Conservation (phyloP, 768 basidiomycete genomes). For the Auriscalpium vulgare region DNA sequence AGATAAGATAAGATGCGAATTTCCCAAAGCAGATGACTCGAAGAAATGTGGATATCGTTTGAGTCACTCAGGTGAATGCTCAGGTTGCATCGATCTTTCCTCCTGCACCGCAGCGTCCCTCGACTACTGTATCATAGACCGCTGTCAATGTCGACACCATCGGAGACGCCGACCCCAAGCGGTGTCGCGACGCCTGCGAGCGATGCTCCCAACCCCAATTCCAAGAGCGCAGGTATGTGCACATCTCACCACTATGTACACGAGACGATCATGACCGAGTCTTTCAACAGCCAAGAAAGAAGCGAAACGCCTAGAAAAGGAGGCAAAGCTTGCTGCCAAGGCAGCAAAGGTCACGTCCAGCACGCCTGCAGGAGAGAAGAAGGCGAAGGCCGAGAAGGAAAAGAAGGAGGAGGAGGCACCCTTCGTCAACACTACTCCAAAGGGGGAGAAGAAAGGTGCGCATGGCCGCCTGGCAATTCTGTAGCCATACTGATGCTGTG, state of each 20-base stretch:
- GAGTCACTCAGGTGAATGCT: conserved; percentile 7
- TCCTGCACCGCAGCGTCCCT: conserved; percentile 1
- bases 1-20: not conserved
- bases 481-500: not conserved
- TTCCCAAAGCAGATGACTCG: not conserved
- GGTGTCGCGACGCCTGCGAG: conserved; percentile 1
- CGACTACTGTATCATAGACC: conserved; percentile 2
- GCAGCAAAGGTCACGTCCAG: conserved; percentile 38
- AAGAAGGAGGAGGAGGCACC: conserved; percentile 59
- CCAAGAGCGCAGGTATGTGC: conserved; percentile 35
- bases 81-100: conserved; percentile 21
- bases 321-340: conserved; percentile 71
- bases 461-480: not conserved
- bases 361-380: conserved; percentile 49
- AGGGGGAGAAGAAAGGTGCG: conserved; percentile 90
- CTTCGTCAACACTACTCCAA: conserved; percentile 87
- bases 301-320: conserved; percentile 73
- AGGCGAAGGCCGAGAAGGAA: conserved; percentile 66
- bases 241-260: not conserved
- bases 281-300: conserved; percentile 65
- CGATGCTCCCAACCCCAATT: conserved; percentile 15
- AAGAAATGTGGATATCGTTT: not conserved
- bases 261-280: not conserved
- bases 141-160: conserved; percentile 14
- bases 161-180: conserved; percentile 1